phyloP scores from a whole-genome alignment of 495 filamentous ascomycete genomes.

The Penicillium chermesinum region DNA sequence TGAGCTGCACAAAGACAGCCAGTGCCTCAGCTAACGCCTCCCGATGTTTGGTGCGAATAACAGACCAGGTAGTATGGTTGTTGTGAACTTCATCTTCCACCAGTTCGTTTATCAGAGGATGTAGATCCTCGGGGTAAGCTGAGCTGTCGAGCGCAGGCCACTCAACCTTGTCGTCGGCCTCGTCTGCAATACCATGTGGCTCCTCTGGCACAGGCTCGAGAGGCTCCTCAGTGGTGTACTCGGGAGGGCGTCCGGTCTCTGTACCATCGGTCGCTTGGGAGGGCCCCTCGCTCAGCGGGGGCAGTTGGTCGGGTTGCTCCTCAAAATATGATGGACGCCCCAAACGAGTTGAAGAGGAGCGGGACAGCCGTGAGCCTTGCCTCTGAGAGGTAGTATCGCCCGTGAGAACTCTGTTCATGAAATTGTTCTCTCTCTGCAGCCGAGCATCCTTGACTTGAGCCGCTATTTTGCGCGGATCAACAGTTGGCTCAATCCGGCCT shows the following conservation, averaged over 20 bases:
- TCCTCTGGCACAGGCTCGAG: constrained; percentile 18
- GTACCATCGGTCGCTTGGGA: constrained; percentile 11
- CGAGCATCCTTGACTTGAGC: constrained; percentile 42
- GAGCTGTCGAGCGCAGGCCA: constrained; percentile 21
- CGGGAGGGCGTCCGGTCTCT: constrained; percentile 6
- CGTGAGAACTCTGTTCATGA: constrained; percentile 34
- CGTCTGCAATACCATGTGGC: constrained; percentile 6
- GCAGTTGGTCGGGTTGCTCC: constrained; percentile 15
- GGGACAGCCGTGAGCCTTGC: constrained; percentile 24
- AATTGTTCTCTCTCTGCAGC: constrained; percentile 35
- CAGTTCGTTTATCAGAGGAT: constrained; percentile 35
- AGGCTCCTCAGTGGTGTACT: constrained; percentile 17
- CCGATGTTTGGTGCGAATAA: constrained; percentile 46
- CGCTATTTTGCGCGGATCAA: constrained; percentile 36
- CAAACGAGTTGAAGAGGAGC: constrained; percentile 21
- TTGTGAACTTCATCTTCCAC: constrained; percentile 45
- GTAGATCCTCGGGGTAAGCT: constrained; percentile 34
- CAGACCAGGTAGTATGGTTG: constrained; percentile 49
- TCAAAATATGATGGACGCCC: constrained; percentile 24
- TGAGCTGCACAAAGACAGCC: constrained; percentile 39
- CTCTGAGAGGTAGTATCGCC: constrained; percentile 19
- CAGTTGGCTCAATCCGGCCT: constrained; percentile 27
- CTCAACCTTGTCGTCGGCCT: constrained; percentile 10
- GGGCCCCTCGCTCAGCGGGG: constrained; percentile 24
- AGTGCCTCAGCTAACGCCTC: constrained; percentile 48